A percentile compares a stretch with the other conserved stretches of the same genome.
Conservation (phyloP, 352 stramenopile species). For the Globisporangium paddicum region DNA sequence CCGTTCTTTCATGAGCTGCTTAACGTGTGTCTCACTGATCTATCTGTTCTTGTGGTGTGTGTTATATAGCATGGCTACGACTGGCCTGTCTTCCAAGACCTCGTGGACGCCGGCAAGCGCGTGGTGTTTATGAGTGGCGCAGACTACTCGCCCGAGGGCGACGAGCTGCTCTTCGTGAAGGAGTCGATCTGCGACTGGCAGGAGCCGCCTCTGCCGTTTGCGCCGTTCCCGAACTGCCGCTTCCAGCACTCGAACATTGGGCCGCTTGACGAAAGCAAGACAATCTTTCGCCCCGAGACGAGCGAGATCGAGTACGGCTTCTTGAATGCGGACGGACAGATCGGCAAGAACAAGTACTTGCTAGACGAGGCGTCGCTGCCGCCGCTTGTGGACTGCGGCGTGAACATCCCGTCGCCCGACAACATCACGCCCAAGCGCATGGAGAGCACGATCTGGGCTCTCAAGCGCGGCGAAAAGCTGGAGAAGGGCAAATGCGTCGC, state of each 20-base stretch:
- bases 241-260: slow-evolving; percentile 36
- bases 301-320: slow-evolving; percentile 85
- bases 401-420: slow-evolving; percentile 77
- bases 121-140: slow-evolving; percentile 76
- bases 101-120: slow-evolving; percentile 56
- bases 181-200: slow-evolving; percentile 73
- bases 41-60: too few relatives aligned
- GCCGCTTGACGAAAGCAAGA: slow-evolving; percentile 38
- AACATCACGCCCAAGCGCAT: slow-evolving; percentile 84
- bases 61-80: slow-evolving; percentile 28
- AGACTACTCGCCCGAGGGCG: slow-evolving; percentile 56
- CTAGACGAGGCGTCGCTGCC: slow-evolving; percentile 66
- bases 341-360: slow-evolving; percentile 64
- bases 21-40: not conserved
- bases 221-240: slow-evolving; percentile 55
- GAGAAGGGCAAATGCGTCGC: slow-evolving; percentile 43
- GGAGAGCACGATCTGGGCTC: slow-evolving; percentile 62
- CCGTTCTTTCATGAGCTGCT: not conserved
- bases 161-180: slow-evolving; percentile 79
- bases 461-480: slow-evolving; percentile 27
- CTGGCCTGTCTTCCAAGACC: slow-evolving; percentile 66
- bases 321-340: slow-evolving; percentile 68
- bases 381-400: slow-evolving; percentile 55
- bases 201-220: slow-evolving; percentile 58
- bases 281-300: slow-evolving; percentile 76